A percentile compares a stretch with the other conserved stretches of the same genome.
Evolutionary conservation across 176 grass and related monocot genomes (phyloP).

Genomic region (Eragrostis nindensis): DNA sequence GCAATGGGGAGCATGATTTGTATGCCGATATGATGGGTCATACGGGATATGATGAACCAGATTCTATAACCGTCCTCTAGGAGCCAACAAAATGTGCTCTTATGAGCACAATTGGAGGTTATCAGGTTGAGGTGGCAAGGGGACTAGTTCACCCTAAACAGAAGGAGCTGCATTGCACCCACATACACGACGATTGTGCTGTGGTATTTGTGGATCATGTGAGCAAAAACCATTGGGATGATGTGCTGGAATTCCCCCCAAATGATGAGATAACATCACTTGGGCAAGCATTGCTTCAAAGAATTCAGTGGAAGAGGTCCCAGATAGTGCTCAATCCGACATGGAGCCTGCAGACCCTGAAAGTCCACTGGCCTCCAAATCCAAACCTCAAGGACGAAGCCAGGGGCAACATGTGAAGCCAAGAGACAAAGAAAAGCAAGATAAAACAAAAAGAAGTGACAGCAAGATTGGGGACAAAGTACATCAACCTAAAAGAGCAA

Average conservation of each 20-base stretch:
- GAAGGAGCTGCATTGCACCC: accelerated
- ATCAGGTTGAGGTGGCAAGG: not conserved
- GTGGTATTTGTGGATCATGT: not conserved
- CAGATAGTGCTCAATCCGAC: no score
- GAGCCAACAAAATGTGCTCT: not conserved
- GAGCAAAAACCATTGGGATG: no score
- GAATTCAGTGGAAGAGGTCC: not conserved
- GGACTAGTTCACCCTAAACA: not conserved
- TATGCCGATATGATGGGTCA: not conserved
- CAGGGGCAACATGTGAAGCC: no score
- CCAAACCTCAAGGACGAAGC: no score
- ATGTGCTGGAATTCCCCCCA: not conserved
- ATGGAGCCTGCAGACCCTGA: no score
- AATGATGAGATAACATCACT: not conserved
- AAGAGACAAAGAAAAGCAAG: no score
- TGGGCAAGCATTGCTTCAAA: not conserved
- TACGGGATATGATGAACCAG: no score
- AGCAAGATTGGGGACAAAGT: no score
- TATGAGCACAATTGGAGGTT: not conserved
- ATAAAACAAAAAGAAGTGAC: no score
- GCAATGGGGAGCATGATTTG: not conserved
- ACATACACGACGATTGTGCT: not conserved
- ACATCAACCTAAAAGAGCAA: no score
- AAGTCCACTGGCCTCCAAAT: no score
- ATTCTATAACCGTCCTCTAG: not conserved